Evolutionary conservation across 2,329 filamentous ascomycete genomes (phyloP), one percentile per base, ranked within the genome.

Genomic region (Ceratocystis ficicola): DNA sequence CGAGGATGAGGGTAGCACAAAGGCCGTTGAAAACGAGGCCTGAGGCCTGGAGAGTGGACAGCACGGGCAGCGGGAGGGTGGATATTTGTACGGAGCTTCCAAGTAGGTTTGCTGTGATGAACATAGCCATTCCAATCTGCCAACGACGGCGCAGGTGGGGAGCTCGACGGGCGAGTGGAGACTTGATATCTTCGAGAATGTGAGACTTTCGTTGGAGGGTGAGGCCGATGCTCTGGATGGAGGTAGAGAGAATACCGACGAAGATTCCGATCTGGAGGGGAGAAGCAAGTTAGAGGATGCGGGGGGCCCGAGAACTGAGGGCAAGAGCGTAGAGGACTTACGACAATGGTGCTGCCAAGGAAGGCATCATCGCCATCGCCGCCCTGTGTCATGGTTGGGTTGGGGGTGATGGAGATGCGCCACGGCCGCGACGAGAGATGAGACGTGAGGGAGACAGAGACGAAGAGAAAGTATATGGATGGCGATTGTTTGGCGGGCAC

Each of bases 21-120:
- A 97, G 90, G 66, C 93, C 96, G 79, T 99, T 99, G 81, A 99
- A 99, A 69, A 99, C 94, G 65, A 99, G 82, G 57, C 94, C 94
- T 2, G 93, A 95, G 20, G 93, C 93, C 77, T 99, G 94, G 46
- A 99, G 80, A 0, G 94, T 96, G 66, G 93, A 97, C 44, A 99
- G 83, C 5, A 99, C 91, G 22, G 94, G 94, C 25, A 99, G 80
- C 17, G 94, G 94, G 57, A 99, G 81, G 0, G 93, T 96, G 36
- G 94, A 96, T 74, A 99, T 97, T 77, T 99, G 94, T 67, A 99
- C 94, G 46, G 90, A 93, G 77, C 92, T 96, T 68, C 94, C 94
- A 65, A 97, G 81, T 66, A 99, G 82, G 74, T 99, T 99, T 69
- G 94, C 90, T 70, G 95, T 81, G 70, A 99, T 86, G 76, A 99